Percentiles rank a stretch among this genome's conserved stretches.
Evolutionary conservation across 331 rosid genomes (phyloP).

Genomic region (Prunus yedoensis): DNA sequence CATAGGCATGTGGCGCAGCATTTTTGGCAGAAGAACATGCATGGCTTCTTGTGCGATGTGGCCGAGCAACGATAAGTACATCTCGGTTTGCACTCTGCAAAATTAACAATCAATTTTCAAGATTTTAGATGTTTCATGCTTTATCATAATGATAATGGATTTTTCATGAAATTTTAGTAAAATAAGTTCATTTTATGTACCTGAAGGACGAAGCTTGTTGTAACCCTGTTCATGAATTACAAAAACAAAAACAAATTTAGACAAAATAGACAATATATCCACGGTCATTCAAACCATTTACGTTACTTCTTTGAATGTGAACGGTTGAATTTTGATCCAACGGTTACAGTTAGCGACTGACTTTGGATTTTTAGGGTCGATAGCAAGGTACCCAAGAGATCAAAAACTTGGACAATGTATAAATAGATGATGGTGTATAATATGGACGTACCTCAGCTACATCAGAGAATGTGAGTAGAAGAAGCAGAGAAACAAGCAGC

Average conservation of each 20-base stretch:
- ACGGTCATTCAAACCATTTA: no score
- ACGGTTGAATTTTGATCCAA: no score
- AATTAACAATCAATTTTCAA: background rate
- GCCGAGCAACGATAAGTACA: slow-evolving; percentile 76
- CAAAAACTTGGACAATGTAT: background rate
- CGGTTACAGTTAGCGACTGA: no score
- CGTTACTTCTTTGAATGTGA: no score
- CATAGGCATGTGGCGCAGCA: slow-evolving; percentile 80
- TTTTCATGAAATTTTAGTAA: background rate
- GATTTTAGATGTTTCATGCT: background rate
- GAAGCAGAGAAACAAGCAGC: slow-evolving; percentile 51
- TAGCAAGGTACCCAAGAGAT: background rate
- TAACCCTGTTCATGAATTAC: slow-evolving; percentile 42
- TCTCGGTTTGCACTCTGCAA: slow-evolving; percentile 63
- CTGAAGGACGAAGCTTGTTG: slow-evolving; percentile 55
- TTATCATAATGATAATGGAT: no score
- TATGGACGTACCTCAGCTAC: slow-evolving; percentile 43
- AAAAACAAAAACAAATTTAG: background rate
- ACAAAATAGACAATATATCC: no score
- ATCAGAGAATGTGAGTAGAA: slow-evolving; percentile 54
- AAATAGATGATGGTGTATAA: background rate
- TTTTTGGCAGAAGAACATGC: slow-evolving; percentile 88
- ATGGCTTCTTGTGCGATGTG: slow-evolving; percentile 94
- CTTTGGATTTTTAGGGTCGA: background rate
- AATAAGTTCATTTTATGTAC: slow-evolving; percentile 24